Evolutionary conservation across 2,329 filamentous ascomycete genomes (phyloP).

Genomic region (Epichloe coenophiala): DNA sequence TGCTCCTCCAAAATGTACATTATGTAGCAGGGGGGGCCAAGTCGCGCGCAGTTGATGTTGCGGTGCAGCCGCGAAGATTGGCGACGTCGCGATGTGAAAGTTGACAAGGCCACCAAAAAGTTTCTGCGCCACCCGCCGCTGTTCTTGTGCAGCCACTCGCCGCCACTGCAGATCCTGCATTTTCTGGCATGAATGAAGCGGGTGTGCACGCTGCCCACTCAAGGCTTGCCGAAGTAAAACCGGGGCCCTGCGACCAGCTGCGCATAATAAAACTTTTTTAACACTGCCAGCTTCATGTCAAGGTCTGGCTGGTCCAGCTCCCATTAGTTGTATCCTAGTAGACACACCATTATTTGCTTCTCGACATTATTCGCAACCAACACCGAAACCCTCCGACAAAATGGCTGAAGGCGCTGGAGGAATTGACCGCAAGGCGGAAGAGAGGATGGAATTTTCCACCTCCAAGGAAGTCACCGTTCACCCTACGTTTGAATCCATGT

Average conservation of each 20-base stretch:
- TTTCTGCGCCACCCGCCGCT: too few relatives aligned
- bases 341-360: background rate
- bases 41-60: background rate
- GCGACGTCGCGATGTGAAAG: background rate
- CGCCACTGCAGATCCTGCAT: too few relatives aligned
- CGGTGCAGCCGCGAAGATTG: background rate
- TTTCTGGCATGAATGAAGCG: too few relatives aligned
- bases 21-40: conserved; percentile 7
- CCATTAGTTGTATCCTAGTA: too few relatives aligned
- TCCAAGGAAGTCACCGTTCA: conserved; percentile 96
- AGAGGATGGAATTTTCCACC: conserved; percentile 95
- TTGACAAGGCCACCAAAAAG: too few relatives aligned
- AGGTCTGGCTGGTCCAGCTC: too few relatives aligned
- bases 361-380: background rate
- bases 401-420: conserved; percentile 74
- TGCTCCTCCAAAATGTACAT: conserved; percentile 92
- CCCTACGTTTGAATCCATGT: conserved; percentile 91
- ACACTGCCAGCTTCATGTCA: background rate
- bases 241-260: conserved; percentile 9
- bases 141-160: too few relatives aligned
- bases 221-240: conserved; percentile 17
- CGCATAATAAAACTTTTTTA: conserved; percentile 18
- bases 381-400: conserved; percentile 19
- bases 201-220: background rate
- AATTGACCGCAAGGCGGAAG: conserved; percentile 85